Evolutionary conservation across 164 flowering plant genomes (phyloP), one percentile per base, ranked within the genome.

Genomic region (Platanus orientalis): DNA sequence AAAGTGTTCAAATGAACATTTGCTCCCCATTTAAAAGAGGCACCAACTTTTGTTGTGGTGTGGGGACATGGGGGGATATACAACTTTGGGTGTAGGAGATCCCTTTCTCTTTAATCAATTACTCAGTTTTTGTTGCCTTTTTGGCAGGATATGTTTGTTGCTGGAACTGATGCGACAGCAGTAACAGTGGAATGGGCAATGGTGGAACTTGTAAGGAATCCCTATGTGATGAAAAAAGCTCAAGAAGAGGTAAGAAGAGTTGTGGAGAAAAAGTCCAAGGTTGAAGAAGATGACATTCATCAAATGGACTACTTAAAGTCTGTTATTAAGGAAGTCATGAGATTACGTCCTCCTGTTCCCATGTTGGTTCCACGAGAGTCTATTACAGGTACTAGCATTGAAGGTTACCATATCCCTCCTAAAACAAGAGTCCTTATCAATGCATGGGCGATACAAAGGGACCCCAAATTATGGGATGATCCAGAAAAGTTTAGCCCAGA

Each of bases 221-320:
- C 71, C 13, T 47, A 4, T 2, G 36, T 23, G 39, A 68, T 68
- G 71, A 55, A 49, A 23, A 61, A 61, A 68, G 60, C 17, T 7
- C 71, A 61, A 42, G 71, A 68, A 47, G 71, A 61, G 42, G 60
- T 61, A 36, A 61, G 71, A 61, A 11, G 48, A 24, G 42, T 61
- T 17, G 57, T 56, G 24, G 66, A 50, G 11, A 68, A 60, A 28
- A 68, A 68, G 45, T 23, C 12, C 0, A 47, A 47, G 57, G 40
- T 68, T 3, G 28, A 61, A 0, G 57, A 61, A 24, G 39, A 24
- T 7, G 71, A 68, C n/a, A 68, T 68, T 24, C 7, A 32, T 21
- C 49, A 56, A 48, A 42, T 68, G 49, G 57, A 61, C 3, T 68
- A 68, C 56, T 25, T 68, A 23, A 61, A 61, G 7, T 45, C 9